A percentile compares a stretch with the other conserved stretches of the same genome.
phyloP scores from a whole-genome alignment of 768 basidiomycete species.

The Suillus bovinus region DNA sequence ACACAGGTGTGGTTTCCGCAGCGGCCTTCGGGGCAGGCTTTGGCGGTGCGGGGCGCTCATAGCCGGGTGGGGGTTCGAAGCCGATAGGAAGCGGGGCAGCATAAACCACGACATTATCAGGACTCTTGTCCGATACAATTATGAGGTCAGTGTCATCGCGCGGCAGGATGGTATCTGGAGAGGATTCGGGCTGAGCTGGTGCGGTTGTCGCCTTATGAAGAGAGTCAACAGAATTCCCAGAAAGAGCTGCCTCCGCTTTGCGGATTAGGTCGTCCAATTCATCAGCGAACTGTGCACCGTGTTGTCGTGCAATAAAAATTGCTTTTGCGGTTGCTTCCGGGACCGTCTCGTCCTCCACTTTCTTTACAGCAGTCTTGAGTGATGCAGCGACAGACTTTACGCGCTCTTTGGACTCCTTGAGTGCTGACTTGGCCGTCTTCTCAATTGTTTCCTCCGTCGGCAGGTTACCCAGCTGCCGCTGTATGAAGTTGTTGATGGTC shows the following conservation, averaged over 20 bases:
- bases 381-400: conserved; percentile 41
- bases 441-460: conserved; percentile 40
- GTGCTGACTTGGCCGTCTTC: conserved; percentile 32
- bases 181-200: conserved; percentile 24
- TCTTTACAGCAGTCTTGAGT: conserved; percentile 51
- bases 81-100: conserved; percentile 82
- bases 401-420: conserved; percentile 45
- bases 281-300: conserved; percentile 52
- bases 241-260: conserved; percentile 73
- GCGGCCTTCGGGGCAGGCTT: conserved; percentile 39
- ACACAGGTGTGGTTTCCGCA: conserved; percentile 32
- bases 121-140: conserved; percentile 24
- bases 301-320: conserved; percentile 44
- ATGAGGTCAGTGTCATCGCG: conserved; percentile 27
- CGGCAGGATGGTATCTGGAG: conserved; percentile 27
- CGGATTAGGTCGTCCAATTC: conserved; percentile 68
- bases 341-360: conserved; percentile 32
- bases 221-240: conserved; percentile 39
- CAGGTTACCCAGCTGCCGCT: conserved; percentile 44
- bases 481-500: conserved; percentile 51
- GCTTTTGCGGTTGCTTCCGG: conserved; percentile 35
- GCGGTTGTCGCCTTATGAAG: conserved; percentile 26
- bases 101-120: conserved; percentile 50
- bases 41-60: conserved; percentile 57
- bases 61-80: conserved; percentile 93